phyloP scores from a whole-genome alignment of 2,329 filamentous ascomycete species.

The Coleophoma crateriformis region DNA sequence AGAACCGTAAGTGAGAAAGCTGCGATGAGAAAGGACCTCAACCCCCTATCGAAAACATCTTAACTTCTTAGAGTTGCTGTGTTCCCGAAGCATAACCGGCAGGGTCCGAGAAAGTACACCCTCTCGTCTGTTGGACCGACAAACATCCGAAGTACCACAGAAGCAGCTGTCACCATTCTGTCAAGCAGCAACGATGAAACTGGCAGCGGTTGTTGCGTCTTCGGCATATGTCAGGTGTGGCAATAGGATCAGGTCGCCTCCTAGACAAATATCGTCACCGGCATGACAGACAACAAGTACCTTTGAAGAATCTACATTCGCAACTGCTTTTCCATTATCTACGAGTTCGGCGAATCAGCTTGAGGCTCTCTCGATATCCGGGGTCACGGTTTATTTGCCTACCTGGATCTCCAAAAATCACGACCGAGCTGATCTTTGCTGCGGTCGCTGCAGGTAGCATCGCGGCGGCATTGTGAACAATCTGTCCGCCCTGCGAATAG shows the following conservation, averaged over 20 bases:
- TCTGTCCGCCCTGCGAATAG: slow-evolving; percentile 37
- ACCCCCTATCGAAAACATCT: too few relatives aligned
- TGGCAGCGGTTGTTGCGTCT: slow-evolving; percentile 30
- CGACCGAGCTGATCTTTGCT: slow-evolving; percentile 30
- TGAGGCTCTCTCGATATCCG: neutral
- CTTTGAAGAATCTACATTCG: slow-evolving; percentile 18
- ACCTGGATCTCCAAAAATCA: slow-evolving; percentile 37
- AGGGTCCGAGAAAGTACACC: too few relatives aligned
- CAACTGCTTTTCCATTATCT: slow-evolving; percentile 16
- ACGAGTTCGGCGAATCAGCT: neutral
- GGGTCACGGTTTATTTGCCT: slow-evolving; percentile 11
- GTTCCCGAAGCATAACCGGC: too few relatives aligned
- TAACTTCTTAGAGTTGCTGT: too few relatives aligned
- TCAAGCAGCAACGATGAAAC: slow-evolving; percentile 22
- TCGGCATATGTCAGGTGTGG: slow-evolving; percentile 34
- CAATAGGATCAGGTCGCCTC: slow-evolving; percentile 34
- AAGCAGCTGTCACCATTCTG: too few relatives aligned
- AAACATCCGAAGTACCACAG: too few relatives aligned
- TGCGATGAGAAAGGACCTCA: too few relatives aligned
- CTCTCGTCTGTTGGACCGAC: too few relatives aligned
- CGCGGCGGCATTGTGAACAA: slow-evolving; percentile 34
- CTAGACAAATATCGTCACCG: slow-evolving; percentile 45
- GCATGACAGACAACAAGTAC: slow-evolving; percentile 39
- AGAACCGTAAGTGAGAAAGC: too few relatives aligned
- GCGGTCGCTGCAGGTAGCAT: slow-evolving; percentile 21